Evolutionary conservation across 306 rosid species (phyloP).

Genomic region (Sindora glabra): DNA sequence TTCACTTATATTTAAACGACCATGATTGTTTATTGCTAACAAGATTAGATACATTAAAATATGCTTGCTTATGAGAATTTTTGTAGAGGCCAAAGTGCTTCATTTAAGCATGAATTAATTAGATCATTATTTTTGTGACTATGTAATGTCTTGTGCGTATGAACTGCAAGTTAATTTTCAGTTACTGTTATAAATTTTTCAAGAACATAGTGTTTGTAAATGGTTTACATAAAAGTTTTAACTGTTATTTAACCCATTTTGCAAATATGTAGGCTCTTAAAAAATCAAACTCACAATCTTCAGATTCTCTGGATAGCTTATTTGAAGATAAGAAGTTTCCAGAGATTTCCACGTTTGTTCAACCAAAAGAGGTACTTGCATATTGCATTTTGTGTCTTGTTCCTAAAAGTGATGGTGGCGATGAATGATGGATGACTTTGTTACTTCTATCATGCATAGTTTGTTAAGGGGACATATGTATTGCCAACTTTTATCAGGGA

Average conservation of each 20-base stretch:
- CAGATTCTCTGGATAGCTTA: constrained; percentile 82
- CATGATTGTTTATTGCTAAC: neutral
- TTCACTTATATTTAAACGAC: neutral
- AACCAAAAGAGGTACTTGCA: constrained; percentile 61
- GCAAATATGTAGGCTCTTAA: constrained; percentile 36
- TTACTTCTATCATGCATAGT: neutral
- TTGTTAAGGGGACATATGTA: neutral
- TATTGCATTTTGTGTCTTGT: constrained; percentile 1
- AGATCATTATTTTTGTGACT: neutral
- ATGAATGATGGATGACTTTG: neutral
- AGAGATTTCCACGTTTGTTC: constrained; percentile 29
- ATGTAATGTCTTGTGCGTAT: neutral
- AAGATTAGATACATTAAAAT: neutral
- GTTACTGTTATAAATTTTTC: neutral
- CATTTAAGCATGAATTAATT: neutral
- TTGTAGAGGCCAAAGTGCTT: neutral
- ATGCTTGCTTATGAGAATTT: too few relatives aligned
- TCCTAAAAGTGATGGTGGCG: neutral
- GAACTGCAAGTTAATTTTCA: constrained; percentile 1
- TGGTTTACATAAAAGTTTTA: neutral
- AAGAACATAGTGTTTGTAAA: constrained; percentile 3
- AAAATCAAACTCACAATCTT: constrained; percentile 51
- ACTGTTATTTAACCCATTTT: constrained; percentile 16
- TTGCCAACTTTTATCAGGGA: neutral
- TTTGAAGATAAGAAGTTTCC: constrained; percentile 62